A percentile compares a stretch with the other conserved stretches of the same genome.
Evolutionary conservation across 495 filamentous ascomycete species (phyloP).

Genomic region (Aspergillus haitiensis): DNA sequence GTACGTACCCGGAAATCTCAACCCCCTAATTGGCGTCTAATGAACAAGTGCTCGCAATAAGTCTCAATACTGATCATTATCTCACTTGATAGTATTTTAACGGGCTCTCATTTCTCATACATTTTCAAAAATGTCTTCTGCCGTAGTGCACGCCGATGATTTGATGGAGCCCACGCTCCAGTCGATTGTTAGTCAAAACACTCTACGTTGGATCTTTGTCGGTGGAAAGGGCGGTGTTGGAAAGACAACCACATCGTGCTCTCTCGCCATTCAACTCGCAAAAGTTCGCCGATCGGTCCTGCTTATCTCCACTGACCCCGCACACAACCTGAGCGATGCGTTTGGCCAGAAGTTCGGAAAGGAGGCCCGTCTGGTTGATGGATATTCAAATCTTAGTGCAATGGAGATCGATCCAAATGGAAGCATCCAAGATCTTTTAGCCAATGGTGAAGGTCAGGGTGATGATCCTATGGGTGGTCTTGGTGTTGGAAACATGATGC

Average conservation of each 20-base stretch:
- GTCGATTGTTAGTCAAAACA: slow-evolving; percentile 88
- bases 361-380: slow-evolving; percentile 88
- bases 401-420: slow-evolving; percentile 99
- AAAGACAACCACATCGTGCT: slow-evolving; percentile 98
- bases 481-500: slow-evolving; percentile 73
- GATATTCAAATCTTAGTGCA: slow-evolving; percentile 89
- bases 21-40: not conserved
- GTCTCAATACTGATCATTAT: not conserved
- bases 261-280: slow-evolving; percentile 96
- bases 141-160: slow-evolving; percentile 65
- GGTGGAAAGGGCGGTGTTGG: slow-evolving; percentile 99
- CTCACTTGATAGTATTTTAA: slow-evolving; percentile 1
- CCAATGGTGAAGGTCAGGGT: slow-evolving; percentile 72
- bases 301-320: slow-evolving; percentile 96
- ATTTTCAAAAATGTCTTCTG: slow-evolving; percentile 58
- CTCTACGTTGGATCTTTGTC: slow-evolving; percentile 98
- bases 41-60: not conserved
- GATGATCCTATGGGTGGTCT: slow-evolving; percentile 65
- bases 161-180: slow-evolving; percentile 91
- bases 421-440: slow-evolving; percentile 91
- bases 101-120: slow-evolving; percentile 7
- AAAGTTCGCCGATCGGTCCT: slow-evolving; percentile 93
- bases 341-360: slow-evolving; percentile 99
- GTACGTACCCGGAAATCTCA: not conserved
- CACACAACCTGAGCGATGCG: slow-evolving; percentile 97